Evolutionary conservation across 257 asterid species (phyloP), one percentile per base, ranked within the genome.

Genomic region (Fraxinus pennsylvanica): DNA sequence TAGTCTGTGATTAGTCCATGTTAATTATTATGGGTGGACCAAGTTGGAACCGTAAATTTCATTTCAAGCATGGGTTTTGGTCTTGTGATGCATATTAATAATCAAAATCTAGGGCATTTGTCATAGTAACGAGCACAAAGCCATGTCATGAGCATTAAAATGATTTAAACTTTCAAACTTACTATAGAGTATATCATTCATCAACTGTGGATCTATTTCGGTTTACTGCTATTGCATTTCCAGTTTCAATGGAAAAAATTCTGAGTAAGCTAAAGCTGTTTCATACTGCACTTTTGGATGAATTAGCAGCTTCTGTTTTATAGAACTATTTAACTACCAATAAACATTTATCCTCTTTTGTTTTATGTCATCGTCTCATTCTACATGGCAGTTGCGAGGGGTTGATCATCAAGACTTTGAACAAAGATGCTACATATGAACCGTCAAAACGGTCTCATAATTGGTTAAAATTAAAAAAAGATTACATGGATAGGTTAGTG

Each of bases 381-480:
- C 59, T 79, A 41, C 84, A 79, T 71, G 85, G 79, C 91, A 96
- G 98, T 85, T 92, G 83, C 50, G 98, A 96, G 87, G 98, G 98
- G 68, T 84, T 93, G 90, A 96, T 96, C 80, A 92, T 96, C 90
- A 96, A 96, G 85, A 96, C 97, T 63, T 85, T 96, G 90, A 91
- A 72, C 54, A 92, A 80, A 84, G 97, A 93, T 84, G 97, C 99
- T 27, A 92, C 98, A 27, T 96, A 93, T 71, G 99, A 96, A 88
- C 98, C 98, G 73, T 85, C 99, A 35, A 92, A 92, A 76, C 87
- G 98, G 79, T 96, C 99, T 71, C 75, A 87, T 73, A 96, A 93
- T 82, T 93, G 99, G 98, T 87, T 92, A 71, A 96, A 96, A 84
- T 76, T 96, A 94, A 96, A 96, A 82, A 93, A 93, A 68, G 97